Base-by-base conservation (phyloP, 805 yeast species). In the Candida germanica region DNA sequence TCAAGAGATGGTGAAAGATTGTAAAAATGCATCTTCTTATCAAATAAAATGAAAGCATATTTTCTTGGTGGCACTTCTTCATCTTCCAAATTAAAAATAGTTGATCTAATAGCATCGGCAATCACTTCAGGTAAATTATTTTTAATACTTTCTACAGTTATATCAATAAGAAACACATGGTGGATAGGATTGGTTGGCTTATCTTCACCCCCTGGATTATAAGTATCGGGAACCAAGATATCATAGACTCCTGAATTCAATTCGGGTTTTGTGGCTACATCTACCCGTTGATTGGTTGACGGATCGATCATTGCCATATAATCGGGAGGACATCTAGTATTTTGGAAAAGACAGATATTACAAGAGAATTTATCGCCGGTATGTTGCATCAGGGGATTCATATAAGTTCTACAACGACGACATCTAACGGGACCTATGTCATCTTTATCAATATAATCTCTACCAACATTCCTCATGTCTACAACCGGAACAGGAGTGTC, bases 321-420 rank as follows among this genome's bases (percentile, higher is more conserved):
- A 24, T 81, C 88, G 7, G 58, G 55, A 0, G 95, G 86, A 11
- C 83, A 77, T 4, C 69, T 64, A 51, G 82, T 83, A 36, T 87
- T 75, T 11, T 69, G 59, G 48, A 83, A 84, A 43, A 79, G 79
- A 63, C 98, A 93, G 51, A 93, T 75, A 59, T 91, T 91, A 68
- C 98, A 93, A 9, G 77, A 69, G 59, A 87, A 84, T 39, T 63
- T 66, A 28, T 79, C 75, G 18, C 80, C 80, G 36, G 71, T 73
- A 46, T 77, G 80, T 42, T 75, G 80, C 79, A 85, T 83, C 13
- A 80, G 75, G 3, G 97, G 94, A 55, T 91, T 93, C 43, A 88
- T 71, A 58, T 88, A 93, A 1, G 96, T 77, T 38, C 96, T 77
- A 63, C 99, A 93, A 43, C 98, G 80, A 47, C 78, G 75, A 61